phyloP scores from a whole-genome alignment of 2,329 filamentous ascomycete genomes.

The Ophiocordyceps camponoti-rufipedis region DNA sequence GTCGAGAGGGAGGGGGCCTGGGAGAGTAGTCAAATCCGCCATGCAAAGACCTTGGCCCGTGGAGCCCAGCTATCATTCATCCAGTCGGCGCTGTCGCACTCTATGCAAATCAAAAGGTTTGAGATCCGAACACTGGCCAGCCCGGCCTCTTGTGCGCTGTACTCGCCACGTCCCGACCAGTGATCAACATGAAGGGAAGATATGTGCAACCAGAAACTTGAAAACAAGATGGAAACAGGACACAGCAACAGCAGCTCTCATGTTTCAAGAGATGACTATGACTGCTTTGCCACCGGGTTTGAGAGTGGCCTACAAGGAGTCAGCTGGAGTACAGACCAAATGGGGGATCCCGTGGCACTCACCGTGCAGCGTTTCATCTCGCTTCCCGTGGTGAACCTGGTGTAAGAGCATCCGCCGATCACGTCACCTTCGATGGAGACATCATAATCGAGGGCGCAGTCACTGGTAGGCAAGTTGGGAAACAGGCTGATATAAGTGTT shows the following conservation, averaged over 20 bases:
- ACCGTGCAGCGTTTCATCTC: constrained; percentile 60
- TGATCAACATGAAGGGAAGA: neutral
- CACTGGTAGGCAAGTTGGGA: constrained; percentile 61
- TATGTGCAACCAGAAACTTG: neutral
- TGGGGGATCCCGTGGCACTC: neutral
- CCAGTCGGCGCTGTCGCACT: too few species aligned
- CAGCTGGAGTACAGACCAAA: neutral
- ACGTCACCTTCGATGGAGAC: constrained; percentile 57
- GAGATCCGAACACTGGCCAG: too few species aligned
- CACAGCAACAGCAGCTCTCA: neutral
- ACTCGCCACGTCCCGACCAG: neutral
- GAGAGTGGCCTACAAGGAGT: neutral
- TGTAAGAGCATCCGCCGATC: constrained; percentile 41
- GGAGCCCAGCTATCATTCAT: too few species aligned
- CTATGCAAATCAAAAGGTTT: too few species aligned
- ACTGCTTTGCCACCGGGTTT: neutral
- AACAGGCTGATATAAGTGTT: constrained; percentile 69
- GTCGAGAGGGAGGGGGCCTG: too few species aligned
- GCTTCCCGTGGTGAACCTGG: constrained; percentile 41
- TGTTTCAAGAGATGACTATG: neutral
- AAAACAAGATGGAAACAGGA: neutral
- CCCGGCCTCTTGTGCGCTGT: too few species aligned
- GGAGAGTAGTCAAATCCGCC: too few species aligned
- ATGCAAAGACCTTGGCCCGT: too few species aligned
- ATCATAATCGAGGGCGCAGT: constrained; percentile 52